Evolutionary conservation across 441 rosid genomes (phyloP), one percentile per base, ranked within the genome.

Genomic region (Arabidopsis lyrata): DNA sequence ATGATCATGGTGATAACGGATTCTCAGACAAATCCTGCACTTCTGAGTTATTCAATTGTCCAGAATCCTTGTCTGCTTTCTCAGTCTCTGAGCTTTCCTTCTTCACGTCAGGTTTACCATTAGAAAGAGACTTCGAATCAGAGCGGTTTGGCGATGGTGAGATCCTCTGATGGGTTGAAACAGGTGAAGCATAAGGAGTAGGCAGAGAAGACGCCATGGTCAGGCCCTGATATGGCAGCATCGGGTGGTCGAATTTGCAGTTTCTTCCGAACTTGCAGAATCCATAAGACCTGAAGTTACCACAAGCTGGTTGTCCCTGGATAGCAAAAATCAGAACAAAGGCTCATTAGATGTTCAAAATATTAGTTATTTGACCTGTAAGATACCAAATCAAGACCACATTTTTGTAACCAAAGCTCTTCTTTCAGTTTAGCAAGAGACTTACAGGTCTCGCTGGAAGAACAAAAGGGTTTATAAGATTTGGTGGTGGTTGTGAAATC

Each of bases 401-500:
- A 42, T 36, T 36, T 34, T 49, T 34, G 41, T 48, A 27, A 62
- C 61, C 56, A n/a, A 2, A 10, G 35, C 73, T 70, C 34, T 47
- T 38, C 9, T 36, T 22, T 24, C 24, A 59, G 6, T 31, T 35
- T 48, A 70, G 22, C 18, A 67, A 49, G 61, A 22, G 81, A 63
- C 93, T 87, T 85, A 91, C 95, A 69, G 88, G 92, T 80, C 95
- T 85, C 0, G 80, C 81, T 52, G 95, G 91, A 54, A 91, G 97
- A 31, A 84, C 83, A 54, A 81, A 63, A 3, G 86, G 81, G 56
- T 82, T 83, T 13, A 83, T 16, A 62, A 66, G 60, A 77, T 24
- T 83, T 20, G 82, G 77, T 15, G 81, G 76, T 45, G 73, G 70
- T 54, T 69, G 78, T 49, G 80, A 72, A 49, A 82, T 77, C 81